Evolutionary conservation across 2,329 filamentous ascomycete species (phyloP).

Genomic region (Mariannaea sp.): DNA sequence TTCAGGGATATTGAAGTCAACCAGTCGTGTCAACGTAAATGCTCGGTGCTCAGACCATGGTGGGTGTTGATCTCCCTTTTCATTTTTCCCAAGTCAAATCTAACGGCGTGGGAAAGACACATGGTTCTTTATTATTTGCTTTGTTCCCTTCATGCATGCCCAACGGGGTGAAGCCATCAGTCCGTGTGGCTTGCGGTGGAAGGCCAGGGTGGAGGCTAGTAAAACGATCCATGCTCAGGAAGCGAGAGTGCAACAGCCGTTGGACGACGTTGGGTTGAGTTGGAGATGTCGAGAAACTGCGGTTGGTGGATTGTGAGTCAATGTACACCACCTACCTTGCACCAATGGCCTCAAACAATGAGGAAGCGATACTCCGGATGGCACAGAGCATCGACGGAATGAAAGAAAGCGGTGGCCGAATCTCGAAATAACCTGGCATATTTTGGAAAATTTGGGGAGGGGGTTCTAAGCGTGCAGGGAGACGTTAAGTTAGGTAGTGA

Average conservation of each 20-base stretch:
- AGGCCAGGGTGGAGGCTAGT: not conserved
- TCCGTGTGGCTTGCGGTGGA: not conserved
- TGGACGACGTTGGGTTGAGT: not conserved
- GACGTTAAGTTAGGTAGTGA: not conserved
- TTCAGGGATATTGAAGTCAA: not conserved
- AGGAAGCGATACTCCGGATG: no score
- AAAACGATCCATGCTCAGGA: no score
- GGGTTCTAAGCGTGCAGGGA: constrained; percentile 12
- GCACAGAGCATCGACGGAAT: no score
- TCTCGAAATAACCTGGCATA: constrained; percentile 20
- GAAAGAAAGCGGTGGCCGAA: not conserved
- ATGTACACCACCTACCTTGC: not conserved
- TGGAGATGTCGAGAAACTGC: not conserved
- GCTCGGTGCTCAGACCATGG: constrained; percentile 12
- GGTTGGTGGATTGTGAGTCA: not conserved
- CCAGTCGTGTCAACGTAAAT: not conserved
- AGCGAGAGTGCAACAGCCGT: not conserved
- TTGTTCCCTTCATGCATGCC: constrained; percentile 7
- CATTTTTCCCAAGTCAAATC: not conserved
- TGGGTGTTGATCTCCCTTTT: not conserved
- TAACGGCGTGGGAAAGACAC: not conserved
- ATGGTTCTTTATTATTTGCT: not conserved
- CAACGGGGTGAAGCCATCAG: constrained; percentile 5
- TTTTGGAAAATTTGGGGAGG: no score
- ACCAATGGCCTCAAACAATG: no score